Evolutionary conservation across 306 rosid species (phyloP).

Genomic region (Quercus variabilis): DNA sequence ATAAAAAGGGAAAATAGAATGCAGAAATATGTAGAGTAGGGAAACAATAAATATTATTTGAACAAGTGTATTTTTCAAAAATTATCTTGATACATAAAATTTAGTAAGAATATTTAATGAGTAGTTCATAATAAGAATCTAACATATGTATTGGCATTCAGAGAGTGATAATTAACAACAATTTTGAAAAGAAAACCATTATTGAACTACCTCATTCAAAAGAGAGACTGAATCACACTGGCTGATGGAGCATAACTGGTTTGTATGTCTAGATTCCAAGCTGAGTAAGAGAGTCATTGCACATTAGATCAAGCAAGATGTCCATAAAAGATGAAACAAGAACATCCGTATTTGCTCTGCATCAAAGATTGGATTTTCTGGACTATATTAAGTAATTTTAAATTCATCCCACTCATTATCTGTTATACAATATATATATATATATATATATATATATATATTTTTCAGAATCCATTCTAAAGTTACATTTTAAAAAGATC

Average conservation of each 20-base stretch:
- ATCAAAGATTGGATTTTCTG: slow-evolving; percentile 2
- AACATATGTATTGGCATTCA: background rate
- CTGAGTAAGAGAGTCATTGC: slow-evolving; percentile 41
- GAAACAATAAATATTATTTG: background rate
- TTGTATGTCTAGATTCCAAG: slow-evolving; percentile 72
- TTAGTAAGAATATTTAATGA: background rate
- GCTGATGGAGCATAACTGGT: slow-evolving; percentile 95
- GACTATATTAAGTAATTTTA: background rate
- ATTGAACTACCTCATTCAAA: slow-evolving; percentile 77
- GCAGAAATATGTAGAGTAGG: background rate
- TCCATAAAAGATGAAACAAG: background rate
- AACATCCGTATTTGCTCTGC: slow-evolving; percentile 3
- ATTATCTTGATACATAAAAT: background rate
- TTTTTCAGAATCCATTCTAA: background rate
- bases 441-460: too few species aligned
- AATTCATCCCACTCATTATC: background rate
- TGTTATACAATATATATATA: background rate
- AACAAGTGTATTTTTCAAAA: background rate
- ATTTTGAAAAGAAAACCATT: slow-evolving; percentile 1
- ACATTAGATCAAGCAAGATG: slow-evolving; percentile 14
- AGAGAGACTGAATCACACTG: slow-evolving; percentile 87
- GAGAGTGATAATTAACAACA: slow-evolving; percentile 1
- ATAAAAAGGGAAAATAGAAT: background rate
- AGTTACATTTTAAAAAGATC: background rate
- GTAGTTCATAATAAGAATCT: background rate